Base-by-base conservation (phyloP, 306 rosid species). In the Pueraria montana region DNA sequence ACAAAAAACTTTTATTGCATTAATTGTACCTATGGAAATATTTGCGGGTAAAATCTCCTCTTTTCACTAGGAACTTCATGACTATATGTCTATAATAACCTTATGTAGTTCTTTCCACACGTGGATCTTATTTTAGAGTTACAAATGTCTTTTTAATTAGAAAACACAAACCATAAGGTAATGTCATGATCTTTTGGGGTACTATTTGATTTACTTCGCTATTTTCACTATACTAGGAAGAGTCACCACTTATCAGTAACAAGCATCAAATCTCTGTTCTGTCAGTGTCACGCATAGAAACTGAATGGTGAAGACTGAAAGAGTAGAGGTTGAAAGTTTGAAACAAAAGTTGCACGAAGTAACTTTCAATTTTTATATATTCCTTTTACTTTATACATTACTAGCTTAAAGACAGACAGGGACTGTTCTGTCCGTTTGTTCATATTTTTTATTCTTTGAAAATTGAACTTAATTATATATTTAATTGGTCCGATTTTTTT, bases 11-110 rank as follows among this genome's bases (percentile, higher is more conserved):
- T 34, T 34, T 34, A 30, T 50, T 2, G 49, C 67, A 21, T 30
- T 36, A 36, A 36, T 36, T 5, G 50, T 32, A 53, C 11, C 64
- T 4, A 14, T 58, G 49, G 23, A 21, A 34, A 10, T 40, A 42
- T 42, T 43, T 70, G 58, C 23, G 20, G 13, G 79, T 52, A 77
- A 62, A 34, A 77, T 43, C 61, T 43, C 9, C 27, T 62, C 11
- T 17, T 76, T 77, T 42, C 45, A 26, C 36, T 16, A 3, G 17
- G 34, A 74, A 26, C 48, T 53, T 38, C 32, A 13, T 34, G 66
- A 1, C 18, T 59, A 10, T 21, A 23, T 4, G n/a, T n/a, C n/a
- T n/a, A n/a, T 2, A 0, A 52, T 52, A 1, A 59, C 34, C 16
- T 59, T 11, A 24, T 23, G 3, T 23, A 62, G 42, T 63, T 63